These are phyloP conservation scores for Capsicum baccatum DNA, from an alignment of 257 asterid species.

Conservation along the genomic window DNA sequence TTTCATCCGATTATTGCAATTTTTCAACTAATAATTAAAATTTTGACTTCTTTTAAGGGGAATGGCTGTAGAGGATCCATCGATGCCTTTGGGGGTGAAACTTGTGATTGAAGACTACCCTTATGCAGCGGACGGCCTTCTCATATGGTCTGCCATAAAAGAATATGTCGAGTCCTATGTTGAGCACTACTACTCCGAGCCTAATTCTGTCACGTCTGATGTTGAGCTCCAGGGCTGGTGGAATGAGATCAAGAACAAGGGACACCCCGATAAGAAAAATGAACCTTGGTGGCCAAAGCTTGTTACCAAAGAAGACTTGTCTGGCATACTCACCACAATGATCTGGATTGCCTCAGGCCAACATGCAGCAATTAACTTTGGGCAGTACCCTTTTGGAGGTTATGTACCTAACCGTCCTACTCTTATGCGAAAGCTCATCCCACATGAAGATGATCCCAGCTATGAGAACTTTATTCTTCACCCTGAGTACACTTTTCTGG, in stretches of 20 bases:
- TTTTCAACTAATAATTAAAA: conserved; percentile 13
- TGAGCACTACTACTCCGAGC: conserved; percentile 68
- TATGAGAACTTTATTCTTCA: conserved; percentile 64
- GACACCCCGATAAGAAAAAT: conserved; percentile 68
- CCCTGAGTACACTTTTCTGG: conserved; percentile 76
- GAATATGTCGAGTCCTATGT: conserved; percentile 83
- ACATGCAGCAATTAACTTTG: conserved; percentile 95
- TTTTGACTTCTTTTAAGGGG: conserved; percentile 55
- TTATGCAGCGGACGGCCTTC: conserved; percentile 92
- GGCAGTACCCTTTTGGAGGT: conserved; percentile 93
- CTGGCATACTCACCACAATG: conserved; percentile 67
- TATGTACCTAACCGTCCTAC: conserved; percentile 91
- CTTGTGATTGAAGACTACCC: conserved; percentile 92
- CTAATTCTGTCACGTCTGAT: conserved; percentile 62
- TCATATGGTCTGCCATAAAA: conserved; percentile 79
- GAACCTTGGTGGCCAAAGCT: conserved; percentile 96
- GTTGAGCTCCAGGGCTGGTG: conserved; percentile 91
- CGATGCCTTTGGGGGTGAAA: conserved; percentile 69
- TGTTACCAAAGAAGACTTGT: conserved; percentile 65
- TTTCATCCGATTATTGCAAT: neutral
- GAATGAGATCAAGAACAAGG: conserved; percentile 79
- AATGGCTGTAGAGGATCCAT: conserved; percentile 86
- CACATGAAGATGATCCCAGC: conserved; percentile 52
- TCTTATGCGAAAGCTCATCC: conserved; percentile 75
- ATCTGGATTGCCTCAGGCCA: conserved; percentile 95